Evolutionary conservation across 106 monocot species (phyloP).

Genomic region (Platanthera zijinensis): DNA sequence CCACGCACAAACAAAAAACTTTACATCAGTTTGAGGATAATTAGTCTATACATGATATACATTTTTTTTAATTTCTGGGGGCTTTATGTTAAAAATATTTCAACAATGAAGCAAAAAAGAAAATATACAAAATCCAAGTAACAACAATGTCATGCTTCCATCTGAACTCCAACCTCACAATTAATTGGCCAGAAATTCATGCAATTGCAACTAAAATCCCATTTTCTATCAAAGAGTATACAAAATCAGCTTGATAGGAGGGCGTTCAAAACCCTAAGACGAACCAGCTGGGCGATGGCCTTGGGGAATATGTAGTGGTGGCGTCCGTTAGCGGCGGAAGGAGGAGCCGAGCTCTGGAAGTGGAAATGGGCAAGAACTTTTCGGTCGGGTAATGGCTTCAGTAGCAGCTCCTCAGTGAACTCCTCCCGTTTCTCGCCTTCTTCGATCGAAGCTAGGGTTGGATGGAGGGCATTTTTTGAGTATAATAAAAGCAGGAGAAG

Average conservation of each 20-base stretch:
- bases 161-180: background rate
- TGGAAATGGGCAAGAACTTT: constrained; percentile 86
- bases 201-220: background rate
- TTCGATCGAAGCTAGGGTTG: background rate
- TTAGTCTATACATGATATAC: too few species aligned
- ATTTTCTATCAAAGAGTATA: background rate
- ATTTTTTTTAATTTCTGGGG: too few species aligned
- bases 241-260: background rate
- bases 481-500: constrained; percentile 16
- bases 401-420: constrained; percentile 85
- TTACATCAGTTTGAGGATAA: background rate
- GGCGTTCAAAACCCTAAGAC: background rate
- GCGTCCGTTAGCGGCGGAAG: constrained; percentile 42
- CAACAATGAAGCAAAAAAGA: background rate
- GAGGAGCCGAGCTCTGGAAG: constrained; percentile 55
- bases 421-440: constrained; percentile 32
- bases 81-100: background rate
- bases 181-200: background rate
- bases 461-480: constrained; percentile 2
- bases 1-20: background rate
- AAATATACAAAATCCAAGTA: background rate
- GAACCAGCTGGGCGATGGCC: constrained; percentile 81
- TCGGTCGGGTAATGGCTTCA: constrained; percentile 73
- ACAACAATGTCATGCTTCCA: background rate
- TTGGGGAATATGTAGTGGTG: constrained; percentile 95